Percentiles rank a stretch among this genome's conserved stretches.
These are phyloP conservation scores for Phytophthora colocasiae DNA, from an alignment of 352 stramenopile species.

Conservation along the genomic window DNA sequence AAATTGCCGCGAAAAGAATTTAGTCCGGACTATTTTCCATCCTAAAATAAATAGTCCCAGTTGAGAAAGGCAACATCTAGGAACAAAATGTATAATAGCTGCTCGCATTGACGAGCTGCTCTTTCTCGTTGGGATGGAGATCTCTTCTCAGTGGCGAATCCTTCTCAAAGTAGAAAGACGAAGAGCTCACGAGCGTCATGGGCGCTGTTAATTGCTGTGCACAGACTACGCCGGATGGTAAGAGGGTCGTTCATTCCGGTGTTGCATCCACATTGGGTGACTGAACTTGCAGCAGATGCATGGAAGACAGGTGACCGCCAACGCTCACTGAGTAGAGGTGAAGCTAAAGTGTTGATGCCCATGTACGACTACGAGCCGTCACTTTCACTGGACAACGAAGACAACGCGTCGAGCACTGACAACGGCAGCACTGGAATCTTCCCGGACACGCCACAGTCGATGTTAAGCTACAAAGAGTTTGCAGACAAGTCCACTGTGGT, in stretches of 20 bases:
- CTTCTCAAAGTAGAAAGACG: conserved; percentile 9
- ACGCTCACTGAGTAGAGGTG: conserved; percentile 25
- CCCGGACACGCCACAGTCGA: conserved; percentile 26
- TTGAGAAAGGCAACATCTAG: conserved; percentile 37
- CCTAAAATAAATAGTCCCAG: conserved; percentile 4
- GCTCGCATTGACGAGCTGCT: conserved; percentile 16
- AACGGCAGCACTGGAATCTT: conserved; percentile 20
- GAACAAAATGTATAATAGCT: conserved; percentile 7
- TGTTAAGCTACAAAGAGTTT: conserved; percentile 6
- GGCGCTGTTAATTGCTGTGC: conserved; percentile 47
- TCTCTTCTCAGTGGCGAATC: conserved; percentile 25
- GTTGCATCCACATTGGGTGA: neutral
- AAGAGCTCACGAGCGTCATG: conserved; percentile 27
- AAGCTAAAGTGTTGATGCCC: conserved; percentile 43
- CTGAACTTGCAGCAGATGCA: conserved; percentile 17
- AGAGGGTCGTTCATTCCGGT: conserved; percentile 3
- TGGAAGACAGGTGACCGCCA: conserved; percentile 35
- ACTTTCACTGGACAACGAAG: conserved; percentile 41
- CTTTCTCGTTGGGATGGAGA: conserved; percentile 34
- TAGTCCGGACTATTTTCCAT: neutral
- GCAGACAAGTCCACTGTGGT: conserved; percentile 34
- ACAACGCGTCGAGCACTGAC: conserved; percentile 23
- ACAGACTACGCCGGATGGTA: conserved; percentile 41
- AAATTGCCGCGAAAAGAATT: conserved; percentile 28
- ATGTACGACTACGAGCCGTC: conserved; percentile 51